Percentiles rank a stretch among this genome's conserved stretches.
Evolutionary conservation across 2,329 filamentous ascomycete species (phyloP).

Genomic region (Coniochaeta hoffmannii): DNA sequence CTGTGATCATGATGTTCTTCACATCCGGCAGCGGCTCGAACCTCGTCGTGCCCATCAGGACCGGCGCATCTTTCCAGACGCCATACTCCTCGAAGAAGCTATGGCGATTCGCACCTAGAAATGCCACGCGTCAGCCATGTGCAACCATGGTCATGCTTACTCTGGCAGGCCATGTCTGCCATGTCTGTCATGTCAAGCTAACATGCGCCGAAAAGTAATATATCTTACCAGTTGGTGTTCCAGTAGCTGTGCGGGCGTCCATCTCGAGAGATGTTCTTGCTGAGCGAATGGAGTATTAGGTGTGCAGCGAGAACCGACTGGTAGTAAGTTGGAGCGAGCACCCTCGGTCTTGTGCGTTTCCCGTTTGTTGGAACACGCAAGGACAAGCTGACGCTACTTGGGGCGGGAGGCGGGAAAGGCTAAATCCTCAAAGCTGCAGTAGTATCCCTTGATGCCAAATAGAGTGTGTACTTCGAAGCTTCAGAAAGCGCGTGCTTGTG

Average conservation of each 20-base stretch:
- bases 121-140: conserved; percentile 11
- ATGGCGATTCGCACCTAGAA: conserved; percentile 15
- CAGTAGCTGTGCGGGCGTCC: background rate
- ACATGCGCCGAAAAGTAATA: conserved; percentile 6
- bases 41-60: conserved; percentile 61
- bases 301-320: background rate
- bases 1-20: conserved; percentile 77
- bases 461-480: background rate
- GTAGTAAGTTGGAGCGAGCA: background rate
- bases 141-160: conserved; percentile 6
- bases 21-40: conserved; percentile 63
- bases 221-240: background rate
- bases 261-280: background rate
- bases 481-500: background rate
- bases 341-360: background rate
- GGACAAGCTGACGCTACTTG: background rate
- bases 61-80: conserved; percentile 64
- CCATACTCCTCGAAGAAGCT: conserved; percentile 52
- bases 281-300: background rate
- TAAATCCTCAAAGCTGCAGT: background rate
- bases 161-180: too few relatives aligned
- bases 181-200: too few relatives aligned
- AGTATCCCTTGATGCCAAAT: background rate
- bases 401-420: background rate
- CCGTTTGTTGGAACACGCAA: background rate